phyloP scores from a whole-genome alignment of 2,329 filamentous ascomycete species.

The Furcasterigmium furcatum region DNA sequence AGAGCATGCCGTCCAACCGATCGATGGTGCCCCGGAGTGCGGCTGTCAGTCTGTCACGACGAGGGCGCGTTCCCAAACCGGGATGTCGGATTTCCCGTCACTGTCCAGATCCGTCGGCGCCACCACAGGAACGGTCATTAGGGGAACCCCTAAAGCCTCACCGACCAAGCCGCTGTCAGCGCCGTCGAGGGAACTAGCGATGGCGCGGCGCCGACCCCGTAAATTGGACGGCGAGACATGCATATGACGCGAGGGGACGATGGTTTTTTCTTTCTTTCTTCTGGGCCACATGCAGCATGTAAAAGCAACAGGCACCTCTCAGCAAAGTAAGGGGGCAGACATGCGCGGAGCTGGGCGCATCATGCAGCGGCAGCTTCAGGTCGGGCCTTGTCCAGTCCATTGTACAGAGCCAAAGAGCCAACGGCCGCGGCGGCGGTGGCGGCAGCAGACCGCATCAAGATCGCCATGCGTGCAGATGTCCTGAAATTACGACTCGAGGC shows the following conservation, averaged over 20 bases:
- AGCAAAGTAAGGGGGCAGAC: background rate
- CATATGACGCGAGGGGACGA: too few relatives aligned
- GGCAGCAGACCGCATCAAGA: background rate
- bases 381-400: background rate
- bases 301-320: background rate
- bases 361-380: background rate
- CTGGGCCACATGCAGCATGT: too few relatives aligned
- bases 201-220: too few relatives aligned
- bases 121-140: too few relatives aligned
- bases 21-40: background rate
- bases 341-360: background rate
- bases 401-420: background rate
- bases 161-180: too few relatives aligned
- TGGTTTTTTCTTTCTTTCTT: too few relatives aligned
- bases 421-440: too few relatives aligned
- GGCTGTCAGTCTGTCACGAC: background rate
- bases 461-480: background rate
- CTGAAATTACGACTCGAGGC: background rate
- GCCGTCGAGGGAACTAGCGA: too few relatives aligned
- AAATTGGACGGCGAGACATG: background rate
- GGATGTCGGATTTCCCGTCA: too few relatives aligned
- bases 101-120: too few relatives aligned
- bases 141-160: too few relatives aligned
- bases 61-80: too few relatives aligned
- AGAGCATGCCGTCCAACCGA: background rate